phyloP scores from a whole-genome alignment of 257 asterid genomes.

The Vinca minor region DNA sequence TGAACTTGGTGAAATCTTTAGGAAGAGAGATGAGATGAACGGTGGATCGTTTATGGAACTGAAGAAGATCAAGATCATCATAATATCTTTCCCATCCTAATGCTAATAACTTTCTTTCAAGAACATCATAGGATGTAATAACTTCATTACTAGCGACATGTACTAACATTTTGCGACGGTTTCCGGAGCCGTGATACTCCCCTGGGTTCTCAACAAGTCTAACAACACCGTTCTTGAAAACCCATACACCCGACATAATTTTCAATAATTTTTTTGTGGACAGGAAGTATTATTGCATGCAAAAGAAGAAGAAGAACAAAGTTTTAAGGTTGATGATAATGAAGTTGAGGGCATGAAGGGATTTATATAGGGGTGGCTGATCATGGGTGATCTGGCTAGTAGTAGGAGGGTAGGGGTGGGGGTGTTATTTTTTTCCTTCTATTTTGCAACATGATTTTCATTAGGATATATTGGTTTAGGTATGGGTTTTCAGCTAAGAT shows the following conservation, averaged over 20 bases:
- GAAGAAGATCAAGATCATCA: slow-evolving; percentile 42
- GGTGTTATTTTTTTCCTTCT: neutral
- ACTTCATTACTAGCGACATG: slow-evolving; percentile 27
- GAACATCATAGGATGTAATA: slow-evolving; percentile 30
- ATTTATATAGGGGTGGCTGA: slow-evolving; percentile 7
- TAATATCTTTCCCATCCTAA: slow-evolving; percentile 49
- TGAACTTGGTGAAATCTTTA: slow-evolving; percentile 35
- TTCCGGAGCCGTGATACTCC: slow-evolving; percentile 16
- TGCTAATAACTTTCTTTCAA: slow-evolving; percentile 24
- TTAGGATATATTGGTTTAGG: neutral
- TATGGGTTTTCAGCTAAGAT: neutral
- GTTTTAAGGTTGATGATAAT: neutral
- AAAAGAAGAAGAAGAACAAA: neutral
- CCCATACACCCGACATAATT: slow-evolving; percentile 47
- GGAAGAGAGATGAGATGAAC: slow-evolving; percentile 48
- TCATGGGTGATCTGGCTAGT: neutral
- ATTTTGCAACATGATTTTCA: neutral
- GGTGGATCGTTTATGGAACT: slow-evolving; percentile 39
- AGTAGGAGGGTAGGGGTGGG: neutral
- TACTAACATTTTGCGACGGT: slow-evolving; percentile 32
- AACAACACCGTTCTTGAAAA: slow-evolving; percentile 34
- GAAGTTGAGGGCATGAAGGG: neutral
- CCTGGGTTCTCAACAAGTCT: slow-evolving; percentile 36
- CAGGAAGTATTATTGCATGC: neutral
- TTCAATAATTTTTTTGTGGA: neutral